phyloP scores from a whole-genome alignment of 371 early-diverging fungal genomes.

The Mucor saturninus region DNA sequence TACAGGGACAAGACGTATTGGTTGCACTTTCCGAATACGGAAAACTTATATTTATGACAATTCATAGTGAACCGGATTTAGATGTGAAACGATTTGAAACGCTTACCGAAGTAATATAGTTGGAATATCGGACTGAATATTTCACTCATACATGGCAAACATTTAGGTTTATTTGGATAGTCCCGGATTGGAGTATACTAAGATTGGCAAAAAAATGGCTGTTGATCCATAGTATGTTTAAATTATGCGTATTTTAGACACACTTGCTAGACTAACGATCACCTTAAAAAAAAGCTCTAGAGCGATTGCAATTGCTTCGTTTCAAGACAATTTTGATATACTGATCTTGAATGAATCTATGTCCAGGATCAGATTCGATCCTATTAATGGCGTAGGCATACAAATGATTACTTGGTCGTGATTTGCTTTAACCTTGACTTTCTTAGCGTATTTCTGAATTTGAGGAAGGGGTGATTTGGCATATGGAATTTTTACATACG shows the following conservation, averaged over 20 bases:
- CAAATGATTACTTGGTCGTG: not conserved
- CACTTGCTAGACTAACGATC: not conserved
- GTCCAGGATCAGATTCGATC: slow-evolving; percentile 40
- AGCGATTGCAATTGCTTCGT: slow-evolving; percentile 46
- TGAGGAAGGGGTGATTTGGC: slow-evolving; percentile 54
- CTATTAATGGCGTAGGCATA: slow-evolving; percentile 37
- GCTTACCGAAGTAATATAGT: slow-evolving; percentile 29
- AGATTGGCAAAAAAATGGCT: slow-evolving; percentile 40
- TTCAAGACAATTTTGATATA: slow-evolving; percentile 47
- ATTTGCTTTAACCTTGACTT: not conserved
- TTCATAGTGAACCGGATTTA: slow-evolving; percentile 10
- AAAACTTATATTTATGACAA: slow-evolving; percentile 41
- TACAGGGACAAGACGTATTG: slow-evolving; percentile 41
- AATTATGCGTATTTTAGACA: not conserved
- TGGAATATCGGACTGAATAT: not conserved
- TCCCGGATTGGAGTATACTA: slow-evolving; percentile 45
- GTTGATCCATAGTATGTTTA: slow-evolving; percentile 47
- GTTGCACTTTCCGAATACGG: slow-evolving; percentile 47
- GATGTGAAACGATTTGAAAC: slow-evolving; percentile 39
- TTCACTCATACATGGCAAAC: not conserved
- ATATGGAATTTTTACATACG: slow-evolving; percentile 52
- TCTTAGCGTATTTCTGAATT: slow-evolving; percentile 36
- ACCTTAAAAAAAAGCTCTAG: slow-evolving; percentile 30
- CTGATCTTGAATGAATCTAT: slow-evolving; percentile 34
- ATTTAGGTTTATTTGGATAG: slow-evolving; percentile 34